Percentiles rank a stretch among this genome's conserved stretches.
phyloP scores from a whole-genome alignment of 2,329 filamentous ascomycete genomes.

The Fusarium sp. region DNA sequence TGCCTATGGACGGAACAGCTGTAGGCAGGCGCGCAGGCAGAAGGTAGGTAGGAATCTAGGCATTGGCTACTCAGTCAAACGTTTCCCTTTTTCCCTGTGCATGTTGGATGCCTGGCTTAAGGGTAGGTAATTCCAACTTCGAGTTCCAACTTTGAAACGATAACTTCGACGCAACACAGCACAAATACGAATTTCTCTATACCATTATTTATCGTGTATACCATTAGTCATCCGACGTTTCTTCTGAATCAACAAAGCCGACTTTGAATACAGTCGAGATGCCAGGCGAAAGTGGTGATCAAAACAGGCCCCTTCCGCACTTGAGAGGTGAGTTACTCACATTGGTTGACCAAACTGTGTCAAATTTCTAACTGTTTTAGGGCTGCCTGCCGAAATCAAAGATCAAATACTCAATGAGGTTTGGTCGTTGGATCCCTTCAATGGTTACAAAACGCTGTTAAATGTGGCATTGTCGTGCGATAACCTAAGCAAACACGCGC shows the following conservation, averaged over 20 bases:
- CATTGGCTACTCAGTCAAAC: conserved; percentile 1
- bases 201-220: neutral
- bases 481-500: conserved; percentile 14
- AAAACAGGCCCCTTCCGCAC: no score
- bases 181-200: neutral
- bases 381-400: conserved; percentile 28
- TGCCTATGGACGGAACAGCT: neutral
- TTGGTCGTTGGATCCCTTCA: conserved; percentile 10
- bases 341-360: neutral
- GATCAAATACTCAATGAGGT: conserved; percentile 26
- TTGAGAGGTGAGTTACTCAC: neutral
- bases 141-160: neutral
- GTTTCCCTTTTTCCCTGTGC: neutral
- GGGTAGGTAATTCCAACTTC: neutral
- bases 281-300: no score
- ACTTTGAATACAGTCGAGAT: no score
- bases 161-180: neutral
- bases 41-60: neutral
- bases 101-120: no score
- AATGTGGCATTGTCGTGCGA: neutral
- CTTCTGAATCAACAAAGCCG: no score
- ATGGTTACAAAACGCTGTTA: conserved; percentile 12
- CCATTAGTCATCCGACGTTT: no score
- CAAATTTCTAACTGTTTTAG: conserved; percentile 13
- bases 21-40: conserved; percentile 6